These are phyloP conservation scores for Clonostachys byssicola DNA, from an alignment of 2,329 filamentous ascomycete species.

Conservation along the genomic window DNA sequence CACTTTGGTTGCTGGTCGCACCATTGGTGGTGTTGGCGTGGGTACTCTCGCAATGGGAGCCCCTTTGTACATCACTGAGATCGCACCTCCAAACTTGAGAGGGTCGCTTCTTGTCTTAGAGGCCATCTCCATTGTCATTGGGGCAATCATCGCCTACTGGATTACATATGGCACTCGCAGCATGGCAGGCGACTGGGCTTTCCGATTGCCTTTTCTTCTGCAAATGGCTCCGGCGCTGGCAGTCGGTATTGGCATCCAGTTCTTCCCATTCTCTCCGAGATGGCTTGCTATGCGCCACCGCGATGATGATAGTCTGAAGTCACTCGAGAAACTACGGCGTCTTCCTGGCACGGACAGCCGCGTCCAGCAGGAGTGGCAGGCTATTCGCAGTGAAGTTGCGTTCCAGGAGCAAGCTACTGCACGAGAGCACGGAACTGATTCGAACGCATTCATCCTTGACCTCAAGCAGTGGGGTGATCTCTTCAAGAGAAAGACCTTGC, in stretches of 20 bases:
- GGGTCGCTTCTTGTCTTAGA: slow-evolving; percentile 31
- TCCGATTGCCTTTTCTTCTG: slow-evolving; percentile 4
- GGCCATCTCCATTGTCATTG: slow-evolving; percentile 19
- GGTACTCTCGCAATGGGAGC: slow-evolving; percentile 22
- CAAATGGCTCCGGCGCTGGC: slow-evolving; percentile 2
- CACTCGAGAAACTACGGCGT: slow-evolving; percentile 41
- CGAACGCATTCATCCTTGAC: slow-evolving; percentile 22
- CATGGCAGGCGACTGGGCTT: slow-evolving; percentile 6
- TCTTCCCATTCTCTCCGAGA: slow-evolving; percentile 30
- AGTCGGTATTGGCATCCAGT: slow-evolving; percentile 34
- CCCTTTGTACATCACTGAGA: slow-evolving; percentile 39
- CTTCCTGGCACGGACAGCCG: slow-evolving; percentile 10
- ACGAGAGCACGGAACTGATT: background rate
- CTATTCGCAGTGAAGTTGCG: slow-evolving; percentile 7
- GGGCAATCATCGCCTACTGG: slow-evolving; percentile 18
- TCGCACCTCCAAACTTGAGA: slow-evolving; percentile 41
- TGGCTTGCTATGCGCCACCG: slow-evolving; percentile 15
- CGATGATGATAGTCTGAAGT: slow-evolving; percentile 47
- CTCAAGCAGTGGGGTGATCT: slow-evolving; percentile 38
- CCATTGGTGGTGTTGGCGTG: slow-evolving; percentile 38
- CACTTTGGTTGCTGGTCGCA: slow-evolving; percentile 35
- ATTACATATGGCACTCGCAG: slow-evolving; percentile 14
- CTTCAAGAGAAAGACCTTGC: slow-evolving; percentile 36
- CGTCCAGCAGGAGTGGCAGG: slow-evolving; percentile 10
- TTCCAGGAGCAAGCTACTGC: slow-evolving; percentile 4